phyloP scores from a whole-genome alignment of 1,139 yeast species.

The Taphrina communis region DNA sequence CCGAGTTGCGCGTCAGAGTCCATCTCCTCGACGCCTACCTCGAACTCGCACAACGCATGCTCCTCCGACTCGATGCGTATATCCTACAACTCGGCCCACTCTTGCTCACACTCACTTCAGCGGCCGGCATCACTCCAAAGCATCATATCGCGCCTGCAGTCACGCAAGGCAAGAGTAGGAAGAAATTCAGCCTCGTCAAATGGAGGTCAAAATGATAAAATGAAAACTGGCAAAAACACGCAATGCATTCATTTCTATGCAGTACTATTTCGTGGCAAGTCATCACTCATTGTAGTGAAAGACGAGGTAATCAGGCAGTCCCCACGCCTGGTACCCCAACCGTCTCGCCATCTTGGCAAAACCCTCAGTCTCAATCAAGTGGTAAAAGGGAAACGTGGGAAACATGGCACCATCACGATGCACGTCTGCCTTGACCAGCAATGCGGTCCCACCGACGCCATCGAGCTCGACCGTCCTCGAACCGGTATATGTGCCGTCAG shows the following conservation, averaged over 20 bases:
- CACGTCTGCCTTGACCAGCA: slow-evolving; percentile 93
- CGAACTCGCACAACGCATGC: neutral
- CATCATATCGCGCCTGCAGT: neutral
- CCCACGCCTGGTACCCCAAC: slow-evolving; percentile 86
- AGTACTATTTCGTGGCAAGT: neutral
- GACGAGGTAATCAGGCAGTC: slow-evolving; percentile 91
- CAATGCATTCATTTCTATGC: neutral
- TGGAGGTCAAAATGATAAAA: slow-evolving; percentile 3
- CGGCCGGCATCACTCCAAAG: neutral
- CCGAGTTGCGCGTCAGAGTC: neutral
- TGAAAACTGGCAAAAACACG: neutral
- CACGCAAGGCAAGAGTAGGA: neutral
- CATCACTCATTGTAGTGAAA: slow-evolving; percentile 61
- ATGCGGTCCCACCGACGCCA: slow-evolving; percentile 96
- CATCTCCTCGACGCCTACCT: slow-evolving; percentile 7
- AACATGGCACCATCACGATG: slow-evolving; percentile 99
- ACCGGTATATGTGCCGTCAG: slow-evolving; percentile 52
- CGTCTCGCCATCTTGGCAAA: slow-evolving; percentile 98
- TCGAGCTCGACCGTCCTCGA: slow-evolving; percentile 62
- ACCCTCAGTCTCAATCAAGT: slow-evolving; percentile 95
- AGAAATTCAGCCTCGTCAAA: slow-evolving; percentile 1
- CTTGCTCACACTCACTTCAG: neutral
- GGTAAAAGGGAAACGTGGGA: slow-evolving; percentile 97
- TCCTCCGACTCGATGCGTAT: slow-evolving; percentile 7
- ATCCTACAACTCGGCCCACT: neutral